These are phyloP conservation scores for Neocucurbitaria cava DNA, from an alignment of 2,329 filamentous ascomycete genomes.

Conservation along the genomic window DNA sequence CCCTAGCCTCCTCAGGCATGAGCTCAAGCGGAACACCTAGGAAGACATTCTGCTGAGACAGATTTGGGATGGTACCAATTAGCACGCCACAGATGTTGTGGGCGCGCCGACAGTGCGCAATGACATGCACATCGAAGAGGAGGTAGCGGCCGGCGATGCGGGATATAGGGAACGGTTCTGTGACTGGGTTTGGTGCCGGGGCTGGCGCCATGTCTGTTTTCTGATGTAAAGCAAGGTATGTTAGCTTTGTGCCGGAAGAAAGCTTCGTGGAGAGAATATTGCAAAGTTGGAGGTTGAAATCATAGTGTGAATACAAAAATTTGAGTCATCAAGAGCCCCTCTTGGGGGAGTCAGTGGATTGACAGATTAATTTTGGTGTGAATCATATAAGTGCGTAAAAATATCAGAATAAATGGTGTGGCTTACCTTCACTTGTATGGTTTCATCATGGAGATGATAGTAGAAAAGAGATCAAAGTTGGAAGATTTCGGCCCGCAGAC, in stretches of 20 bases:
- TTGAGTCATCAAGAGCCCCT: conserved; percentile 60
- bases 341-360: conserved; percentile 74
- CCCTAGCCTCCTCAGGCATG: conserved; percentile 85
- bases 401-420: neutral
- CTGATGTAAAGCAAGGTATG: conserved; percentile 17
- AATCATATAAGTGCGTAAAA: conserved; percentile 56
- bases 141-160: conserved; percentile 82
- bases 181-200: conserved; percentile 38
- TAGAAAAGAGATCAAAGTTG: conserved; percentile 16
- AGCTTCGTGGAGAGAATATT: conserved; percentile 7
- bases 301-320: conserved; percentile 51
- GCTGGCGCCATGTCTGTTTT: conserved; percentile 39
- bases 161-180: conserved; percentile 77
- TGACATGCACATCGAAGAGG: conserved; percentile 84
- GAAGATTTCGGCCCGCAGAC: conserved; percentile 17
- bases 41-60: conserved; percentile 94
- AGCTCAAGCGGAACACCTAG: conserved; percentile 87
- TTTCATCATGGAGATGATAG: conserved; percentile 39
- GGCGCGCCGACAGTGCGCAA: conserved; percentile 77
- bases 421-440: conserved; percentile 47
- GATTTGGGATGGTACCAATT: conserved; percentile 86
- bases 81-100: conserved; percentile 87
- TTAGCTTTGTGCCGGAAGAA: conserved; percentile 25
- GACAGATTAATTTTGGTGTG: conserved; percentile 75
- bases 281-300: conserved; percentile 24